phyloP scores from a whole-genome alignment of 192 early-diverging fungal species.

The Umbelopsis sp. region DNA sequence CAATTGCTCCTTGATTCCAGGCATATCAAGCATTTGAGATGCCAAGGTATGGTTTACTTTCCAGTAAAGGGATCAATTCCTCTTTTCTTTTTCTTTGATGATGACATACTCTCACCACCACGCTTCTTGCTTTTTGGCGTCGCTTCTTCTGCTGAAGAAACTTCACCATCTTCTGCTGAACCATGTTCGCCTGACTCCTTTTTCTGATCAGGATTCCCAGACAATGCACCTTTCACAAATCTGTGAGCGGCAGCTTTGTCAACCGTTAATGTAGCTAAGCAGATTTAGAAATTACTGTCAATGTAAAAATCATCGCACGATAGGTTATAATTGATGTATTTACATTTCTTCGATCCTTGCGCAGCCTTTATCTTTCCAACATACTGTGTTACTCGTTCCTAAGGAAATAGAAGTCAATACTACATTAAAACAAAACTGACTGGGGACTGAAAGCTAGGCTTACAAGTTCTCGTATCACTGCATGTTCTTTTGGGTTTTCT shows the following conservation, averaged over 20 bases:
- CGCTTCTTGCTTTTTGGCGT: not conserved
- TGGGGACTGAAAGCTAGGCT: not conserved
- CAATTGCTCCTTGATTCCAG: no score
- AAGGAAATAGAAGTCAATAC: not conserved
- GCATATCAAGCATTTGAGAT: no score
- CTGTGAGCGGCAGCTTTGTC: conserved; percentile 34
- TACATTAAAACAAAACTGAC: no score
- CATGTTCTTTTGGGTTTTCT: conserved; percentile 34
- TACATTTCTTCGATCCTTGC: conserved; percentile 22
- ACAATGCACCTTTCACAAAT: conserved; percentile 32
- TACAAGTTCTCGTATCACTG: conserved; percentile 35
- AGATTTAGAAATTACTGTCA: not conserved
- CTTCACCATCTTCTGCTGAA: not conserved
- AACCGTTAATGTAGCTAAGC: conserved; percentile 27
- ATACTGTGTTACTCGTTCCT: conserved; percentile 36
- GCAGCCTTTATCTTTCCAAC: conserved; percentile 35
- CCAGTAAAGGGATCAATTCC: conserved; percentile 16
- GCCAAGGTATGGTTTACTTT: not conserved
- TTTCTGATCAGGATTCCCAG: not conserved
- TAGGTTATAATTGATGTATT: conserved; percentile 4
- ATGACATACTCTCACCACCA: not conserved
- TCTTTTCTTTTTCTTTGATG: not conserved
- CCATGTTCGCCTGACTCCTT: not conserved
- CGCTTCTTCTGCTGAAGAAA: not conserved
- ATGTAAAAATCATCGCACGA: not conserved